Evolutionary conservation across 306 rosid genomes (phyloP).

Genomic region (Erythrophleum fordii): DNA sequence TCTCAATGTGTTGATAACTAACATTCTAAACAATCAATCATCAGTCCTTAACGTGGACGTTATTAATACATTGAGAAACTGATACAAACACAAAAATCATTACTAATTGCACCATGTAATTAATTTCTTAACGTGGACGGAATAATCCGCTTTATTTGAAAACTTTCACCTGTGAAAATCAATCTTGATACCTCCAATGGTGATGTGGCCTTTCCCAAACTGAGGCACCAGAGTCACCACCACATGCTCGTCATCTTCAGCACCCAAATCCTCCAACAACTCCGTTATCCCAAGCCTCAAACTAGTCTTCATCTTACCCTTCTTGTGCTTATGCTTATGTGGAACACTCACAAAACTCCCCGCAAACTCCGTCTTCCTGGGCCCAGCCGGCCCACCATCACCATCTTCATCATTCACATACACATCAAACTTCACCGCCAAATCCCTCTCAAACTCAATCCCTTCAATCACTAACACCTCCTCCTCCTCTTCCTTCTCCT

Average conservation of each 20-base stretch:
- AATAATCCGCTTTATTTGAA: too few species aligned
- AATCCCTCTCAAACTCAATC: constrained; percentile 54
- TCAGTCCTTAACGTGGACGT: too few species aligned
- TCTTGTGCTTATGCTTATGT: constrained; percentile 38
- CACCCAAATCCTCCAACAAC: constrained; percentile 64
- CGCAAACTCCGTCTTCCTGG: constrained; percentile 59
- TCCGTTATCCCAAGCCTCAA: constrained; percentile 60
- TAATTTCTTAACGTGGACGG: too few species aligned
- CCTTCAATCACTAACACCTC: constrained; percentile 60
- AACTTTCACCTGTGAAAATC: constrained; percentile 16
- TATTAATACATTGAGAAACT: too few species aligned
- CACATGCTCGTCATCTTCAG: constrained; percentile 59
- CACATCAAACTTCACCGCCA: constrained; percentile 65
- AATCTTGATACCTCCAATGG: constrained; percentile 52
- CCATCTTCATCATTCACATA: constrained; percentile 67
- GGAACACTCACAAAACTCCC: constrained; percentile 77
- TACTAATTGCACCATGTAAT: too few species aligned
- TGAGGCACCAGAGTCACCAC: constrained; percentile 68
- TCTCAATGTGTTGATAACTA: too few species aligned
- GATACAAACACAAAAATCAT: too few species aligned
- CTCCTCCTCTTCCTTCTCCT: constrained; percentile 47
- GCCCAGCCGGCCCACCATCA: constrained; percentile 27
- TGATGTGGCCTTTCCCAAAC: constrained; percentile 46
- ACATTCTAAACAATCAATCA: too few species aligned
- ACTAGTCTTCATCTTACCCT: constrained; percentile 32